Percentiles rank a stretch among this genome's conserved stretches.
Evolutionary conservation across 306 rosid species (phyloP).

Genomic region (Lotus japonicus): DNA sequence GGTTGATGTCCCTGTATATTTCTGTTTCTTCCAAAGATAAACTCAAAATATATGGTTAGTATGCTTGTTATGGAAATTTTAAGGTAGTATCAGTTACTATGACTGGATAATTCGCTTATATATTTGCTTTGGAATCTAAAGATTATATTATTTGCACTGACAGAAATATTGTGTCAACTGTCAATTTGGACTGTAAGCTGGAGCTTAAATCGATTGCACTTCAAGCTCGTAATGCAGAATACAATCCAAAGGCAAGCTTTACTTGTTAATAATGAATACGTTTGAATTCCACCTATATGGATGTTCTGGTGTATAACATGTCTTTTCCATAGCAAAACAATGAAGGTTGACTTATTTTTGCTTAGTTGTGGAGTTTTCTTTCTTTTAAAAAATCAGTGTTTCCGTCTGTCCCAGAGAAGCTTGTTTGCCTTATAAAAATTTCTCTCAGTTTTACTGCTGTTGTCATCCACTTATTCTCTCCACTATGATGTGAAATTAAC

Average conservation of each 20-base stretch:
- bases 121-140: not conserved
- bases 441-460: not conserved
- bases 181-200: slow-evolving; percentile 87
- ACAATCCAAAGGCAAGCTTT: slow-evolving; percentile 79
- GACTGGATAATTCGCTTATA: not conserved
- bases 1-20: not conserved
- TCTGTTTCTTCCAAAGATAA: not conserved
- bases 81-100: not conserved
- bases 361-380: not conserved
- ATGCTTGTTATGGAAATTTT: not conserved
- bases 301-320: not conserved
- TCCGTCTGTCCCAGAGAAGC: not conserved
- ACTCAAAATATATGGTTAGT: not conserved
- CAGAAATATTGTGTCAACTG: slow-evolving; percentile 90
- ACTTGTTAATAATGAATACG: not conserved
- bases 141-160: not conserved
- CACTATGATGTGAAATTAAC: not conserved
- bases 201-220: slow-evolving; percentile 86
- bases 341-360: not conserved
- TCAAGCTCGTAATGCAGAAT: slow-evolving; percentile 93
- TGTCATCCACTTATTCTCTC: not conserved
- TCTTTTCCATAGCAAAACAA: not conserved
- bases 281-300: not conserved
- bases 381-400: not conserved
- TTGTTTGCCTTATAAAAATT: not conserved